Percentiles rank a stretch among this genome's conserved stretches.
These are phyloP conservation scores for Acanthamoeba triangularis DNA, from an alignment of 208 protist species.

Conservation along the genomic window DNA sequence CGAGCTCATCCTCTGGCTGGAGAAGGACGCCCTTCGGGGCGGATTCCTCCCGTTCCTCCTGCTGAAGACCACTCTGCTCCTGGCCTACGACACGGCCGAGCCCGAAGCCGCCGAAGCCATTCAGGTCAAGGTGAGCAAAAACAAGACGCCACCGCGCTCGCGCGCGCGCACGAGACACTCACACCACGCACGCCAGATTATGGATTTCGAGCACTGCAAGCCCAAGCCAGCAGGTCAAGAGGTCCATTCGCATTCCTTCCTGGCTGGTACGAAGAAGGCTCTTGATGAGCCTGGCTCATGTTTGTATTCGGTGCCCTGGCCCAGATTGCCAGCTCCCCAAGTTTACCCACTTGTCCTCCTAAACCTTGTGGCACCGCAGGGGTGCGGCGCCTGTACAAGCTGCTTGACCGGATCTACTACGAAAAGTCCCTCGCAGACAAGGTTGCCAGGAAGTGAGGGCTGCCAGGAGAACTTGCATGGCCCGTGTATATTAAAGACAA, in stretches of 20 bases:
- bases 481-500: too few relatives aligned
- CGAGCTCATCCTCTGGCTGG: constrained; percentile 40
- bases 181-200: neutral
- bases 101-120: constrained; percentile 1
- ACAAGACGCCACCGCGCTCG: neutral
- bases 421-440: constrained; percentile 7
- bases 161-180: neutral
- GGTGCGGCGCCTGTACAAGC: neutral
- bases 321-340: neutral
- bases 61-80: neutral
- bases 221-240: neutral
- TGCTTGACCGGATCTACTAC: constrained; percentile 27
- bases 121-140: constrained; percentile 38
- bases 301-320: neutral
- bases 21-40: constrained; percentile 9
- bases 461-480: neutral
- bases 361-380: neutral
- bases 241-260: neutral
- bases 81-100: constrained; percentile 38
- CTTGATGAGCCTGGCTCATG: neutral
- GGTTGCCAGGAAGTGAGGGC: neutral
- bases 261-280: neutral
- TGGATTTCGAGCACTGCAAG: constrained; percentile 29
- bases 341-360: too few relatives aligned
- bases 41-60: constrained; percentile 33